These are phyloP conservation scores for Sclerotiophoma versabilis DNA, from an alignment of 2,329 filamentous ascomycete species.

Conservation along the genomic window DNA sequence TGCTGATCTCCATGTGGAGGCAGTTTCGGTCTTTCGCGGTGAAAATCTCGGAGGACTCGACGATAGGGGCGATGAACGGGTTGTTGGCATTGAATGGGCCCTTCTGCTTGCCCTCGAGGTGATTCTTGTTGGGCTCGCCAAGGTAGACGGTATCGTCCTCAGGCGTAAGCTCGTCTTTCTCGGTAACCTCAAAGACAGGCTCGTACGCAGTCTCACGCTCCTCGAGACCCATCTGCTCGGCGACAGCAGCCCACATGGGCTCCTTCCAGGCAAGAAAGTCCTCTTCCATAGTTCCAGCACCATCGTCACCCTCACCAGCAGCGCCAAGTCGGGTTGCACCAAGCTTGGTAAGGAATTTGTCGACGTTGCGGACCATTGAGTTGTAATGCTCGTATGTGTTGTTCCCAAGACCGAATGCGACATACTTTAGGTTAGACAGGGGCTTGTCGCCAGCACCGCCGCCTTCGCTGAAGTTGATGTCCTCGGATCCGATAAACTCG, in stretches of 20 bases:
- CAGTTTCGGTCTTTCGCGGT: conserved; percentile 90
- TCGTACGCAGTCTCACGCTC: conserved; percentile 97
- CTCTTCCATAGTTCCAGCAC: conserved; percentile 99
- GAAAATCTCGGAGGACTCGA: conserved; percentile 90
- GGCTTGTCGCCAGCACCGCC: conserved; percentile 69
- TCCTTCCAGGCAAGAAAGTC: conserved; percentile 99
- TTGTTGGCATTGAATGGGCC: conserved; percentile 97
- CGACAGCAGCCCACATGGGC: conserved; percentile 92
- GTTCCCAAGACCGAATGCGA: conserved; percentile 95
- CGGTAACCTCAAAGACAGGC: conserved; percentile 82
- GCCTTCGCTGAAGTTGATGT: conserved; percentile 79
- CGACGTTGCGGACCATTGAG: conserved; percentile 92
- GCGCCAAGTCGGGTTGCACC: conserved; percentile 85
- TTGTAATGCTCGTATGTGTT: conserved; percentile 99
- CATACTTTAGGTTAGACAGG: conserved; percentile 85
- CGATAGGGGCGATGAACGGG: conserved; percentile 93
- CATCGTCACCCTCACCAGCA: conserved; percentile 95
- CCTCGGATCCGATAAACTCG: conserved; percentile 88
- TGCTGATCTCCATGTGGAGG: conserved; percentile 92
- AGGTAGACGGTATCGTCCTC: conserved; percentile 87
- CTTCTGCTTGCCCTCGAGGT: conserved; percentile 82
- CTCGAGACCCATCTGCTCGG: conserved; percentile 84
- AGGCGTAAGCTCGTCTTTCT: conserved; percentile 74
- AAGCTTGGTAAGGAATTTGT: conserved; percentile 79
- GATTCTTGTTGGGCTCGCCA: conserved; percentile 95